A percentile compares a stretch with the other conserved stretches of the same genome.
These are phyloP conservation scores for Plasmodium blacklocki DNA, from an alignment of 169 alveolate species.

Conservation along the genomic window DNA sequence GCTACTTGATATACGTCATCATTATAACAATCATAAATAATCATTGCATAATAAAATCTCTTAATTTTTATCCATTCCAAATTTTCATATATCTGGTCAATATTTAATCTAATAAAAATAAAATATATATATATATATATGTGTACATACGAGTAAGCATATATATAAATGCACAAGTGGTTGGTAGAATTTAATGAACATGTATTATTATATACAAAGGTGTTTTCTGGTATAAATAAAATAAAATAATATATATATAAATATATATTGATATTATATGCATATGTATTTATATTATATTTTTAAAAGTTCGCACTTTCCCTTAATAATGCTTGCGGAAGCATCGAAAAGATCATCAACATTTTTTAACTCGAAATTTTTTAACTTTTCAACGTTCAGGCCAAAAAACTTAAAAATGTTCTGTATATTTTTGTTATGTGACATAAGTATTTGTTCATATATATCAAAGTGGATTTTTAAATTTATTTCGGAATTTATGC, in stretches of 20 bases:
- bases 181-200: too few relatives aligned
- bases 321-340: constrained; percentile 9
- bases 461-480: constrained; percentile 48
- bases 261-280: background rate
- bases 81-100: constrained; percentile 45
- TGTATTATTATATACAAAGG: too few relatives aligned
- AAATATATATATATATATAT: background rate
- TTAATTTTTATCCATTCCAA: constrained; percentile 70
- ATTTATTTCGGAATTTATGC: constrained; percentile 39
- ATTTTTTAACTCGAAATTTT: constrained; percentile 3
- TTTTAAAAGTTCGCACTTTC: constrained; percentile 32
- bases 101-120: constrained; percentile 15
- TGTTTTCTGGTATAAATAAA: too few relatives aligned
- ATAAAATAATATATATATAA: background rate
- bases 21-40: constrained; percentile 43
- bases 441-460: constrained; percentile 20
- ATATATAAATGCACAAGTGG: background rate
- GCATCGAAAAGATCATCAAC: constrained; percentile 7
- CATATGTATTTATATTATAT: background rate
- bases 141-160: background rate
- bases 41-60: constrained; percentile 56
- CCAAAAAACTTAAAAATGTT: constrained; percentile 45
- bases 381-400: constrained; percentile 21
- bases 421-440: constrained; percentile 1
- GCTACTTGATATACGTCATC: constrained; percentile 39